Base-by-base conservation (phyloP, 805 yeast genomes). In the Scheffersomyces spartinae region DNA sequence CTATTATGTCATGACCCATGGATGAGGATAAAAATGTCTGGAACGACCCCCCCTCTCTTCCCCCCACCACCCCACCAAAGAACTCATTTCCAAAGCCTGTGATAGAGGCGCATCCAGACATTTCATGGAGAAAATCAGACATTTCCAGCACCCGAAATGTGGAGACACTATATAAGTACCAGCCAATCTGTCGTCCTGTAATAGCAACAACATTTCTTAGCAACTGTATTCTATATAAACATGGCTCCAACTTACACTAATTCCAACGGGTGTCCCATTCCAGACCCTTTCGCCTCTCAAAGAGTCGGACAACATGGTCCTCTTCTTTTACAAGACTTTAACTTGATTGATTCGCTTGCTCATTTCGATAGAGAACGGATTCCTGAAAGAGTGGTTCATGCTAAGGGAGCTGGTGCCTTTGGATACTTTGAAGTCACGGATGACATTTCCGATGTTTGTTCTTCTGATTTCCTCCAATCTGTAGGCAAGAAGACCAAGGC, bases 311-410 rank as follows among this genome's bases (percentile, higher is more conserved):
- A 73, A 32, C 70, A 74, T 38, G 94, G 94, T 18, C 94, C 94
- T 5, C 54, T 82, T 38, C 58, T 83, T 33, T 56, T 83, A 42
- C 94, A 83, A 49, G 94, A 83, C 49, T 76, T 79, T 56, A 74
- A 74, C 47, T 58, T 83, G 53, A 65, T 83, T 41, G 94, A 83
- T 43, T 68, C 83, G 2, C 54, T 83, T 30, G 86, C 94, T 12
- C 94, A 82, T 52, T 83, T 83, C 43, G 93, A 81, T 56, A 67
- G 94, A 39, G 95, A 83, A 55, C 64, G 94, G 54, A 78, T 83
- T 36, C 94, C 94, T 8, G 94, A 84, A 59, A 68, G 95, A 55
- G 94, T 83, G 30, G 94, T 84, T 18, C 95, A 83, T 47, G 95
- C 95, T 28, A 83, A 83, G 50, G 95, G 94, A 39, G 79, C 86